A percentile compares a stretch with the other conserved stretches of the same genome.
Evolutionary conservation across 345 rosid genomes (phyloP).

Genomic region (Brassica rapa): DNA sequence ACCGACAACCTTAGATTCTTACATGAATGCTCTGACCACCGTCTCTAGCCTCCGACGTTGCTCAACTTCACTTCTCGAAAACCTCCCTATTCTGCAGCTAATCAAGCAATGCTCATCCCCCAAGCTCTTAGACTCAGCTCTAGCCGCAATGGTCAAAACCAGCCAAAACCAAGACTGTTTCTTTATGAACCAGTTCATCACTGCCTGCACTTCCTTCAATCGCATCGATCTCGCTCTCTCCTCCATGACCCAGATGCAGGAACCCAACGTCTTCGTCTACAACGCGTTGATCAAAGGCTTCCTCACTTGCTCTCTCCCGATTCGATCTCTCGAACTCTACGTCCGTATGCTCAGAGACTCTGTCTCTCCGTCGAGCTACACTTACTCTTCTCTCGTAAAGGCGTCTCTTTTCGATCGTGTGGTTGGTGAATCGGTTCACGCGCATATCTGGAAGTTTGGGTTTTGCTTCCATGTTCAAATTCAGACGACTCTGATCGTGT

Average conservation of each 20-base stretch:
- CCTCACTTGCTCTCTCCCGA: constrained; percentile 41
- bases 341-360: constrained; percentile 51
- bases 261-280: constrained; percentile 67
- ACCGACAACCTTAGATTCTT: not conserved
- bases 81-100: constrained; percentile 9
- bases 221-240: constrained; percentile 47
- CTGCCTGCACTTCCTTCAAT: constrained; percentile 44
- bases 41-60: constrained; percentile 16
- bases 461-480: constrained; percentile 59
- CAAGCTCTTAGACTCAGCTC: constrained; percentile 48
- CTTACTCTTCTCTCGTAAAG: constrained; percentile 67
- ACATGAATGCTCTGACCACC: constrained; percentile 22
- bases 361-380: constrained; percentile 62
- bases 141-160: constrained; percentile 63
- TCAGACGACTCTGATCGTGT: constrained; percentile 67
- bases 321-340: constrained; percentile 49
- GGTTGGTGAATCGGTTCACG: constrained; percentile 59
- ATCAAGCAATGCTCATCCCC: constrained; percentile 43
- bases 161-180: constrained; percentile 56
- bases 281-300: constrained; percentile 67
- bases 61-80: constrained; percentile 14
- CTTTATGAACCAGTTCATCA: constrained; percentile 65
- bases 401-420: constrained; percentile 47
- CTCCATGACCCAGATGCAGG: constrained; percentile 51
- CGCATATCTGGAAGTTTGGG: constrained; percentile 63